Evolutionary conservation across 768 basidiomycete species (phyloP).

Genomic region (Trametes sanguinea): DNA sequence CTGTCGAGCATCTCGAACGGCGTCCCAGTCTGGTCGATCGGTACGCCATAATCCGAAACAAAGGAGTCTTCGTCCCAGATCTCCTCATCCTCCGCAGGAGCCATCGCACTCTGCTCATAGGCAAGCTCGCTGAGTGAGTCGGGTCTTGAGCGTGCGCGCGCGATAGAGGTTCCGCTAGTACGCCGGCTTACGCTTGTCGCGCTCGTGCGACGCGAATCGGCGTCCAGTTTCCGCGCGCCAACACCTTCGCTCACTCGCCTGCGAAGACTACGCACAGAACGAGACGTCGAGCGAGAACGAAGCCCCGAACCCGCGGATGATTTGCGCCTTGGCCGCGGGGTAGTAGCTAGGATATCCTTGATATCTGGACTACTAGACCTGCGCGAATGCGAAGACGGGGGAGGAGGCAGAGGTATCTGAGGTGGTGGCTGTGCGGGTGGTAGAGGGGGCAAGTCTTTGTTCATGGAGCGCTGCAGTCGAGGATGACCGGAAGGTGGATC

Average conservation of each 20-base stretch:
- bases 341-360: constrained; percentile 32
- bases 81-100: constrained; percentile 14
- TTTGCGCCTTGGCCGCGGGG: constrained; percentile 35
- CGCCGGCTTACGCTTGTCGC: neutral
- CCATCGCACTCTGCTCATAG: constrained; percentile 19
- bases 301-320: constrained; percentile 26
- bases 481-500: neutral
- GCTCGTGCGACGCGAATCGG: constrained; percentile 11
- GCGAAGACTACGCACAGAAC: constrained; percentile 22
- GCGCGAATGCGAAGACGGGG: constrained; percentile 1
- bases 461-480: constrained; percentile 8
- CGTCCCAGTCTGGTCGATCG: constrained; percentile 29
- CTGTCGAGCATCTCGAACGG: constrained; percentile 26
- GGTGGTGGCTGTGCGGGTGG: constrained; percentile 21
- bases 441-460: constrained; percentile 32
- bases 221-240: constrained; percentile 4
- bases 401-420: neutral
- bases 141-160: constrained; percentile 4
- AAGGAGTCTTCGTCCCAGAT: constrained; percentile 33
- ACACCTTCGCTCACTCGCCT: constrained; percentile 27
- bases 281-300: constrained; percentile 28
- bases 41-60: constrained; percentile 33
- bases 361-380: constrained; percentile 37
- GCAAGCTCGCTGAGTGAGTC: constrained; percentile 22
- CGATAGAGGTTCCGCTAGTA: constrained; percentile 10